These are phyloP conservation scores for Flaveria trinervia DNA, from an alignment of 129 eudicot genomes.

Conservation along the genomic window DNA sequence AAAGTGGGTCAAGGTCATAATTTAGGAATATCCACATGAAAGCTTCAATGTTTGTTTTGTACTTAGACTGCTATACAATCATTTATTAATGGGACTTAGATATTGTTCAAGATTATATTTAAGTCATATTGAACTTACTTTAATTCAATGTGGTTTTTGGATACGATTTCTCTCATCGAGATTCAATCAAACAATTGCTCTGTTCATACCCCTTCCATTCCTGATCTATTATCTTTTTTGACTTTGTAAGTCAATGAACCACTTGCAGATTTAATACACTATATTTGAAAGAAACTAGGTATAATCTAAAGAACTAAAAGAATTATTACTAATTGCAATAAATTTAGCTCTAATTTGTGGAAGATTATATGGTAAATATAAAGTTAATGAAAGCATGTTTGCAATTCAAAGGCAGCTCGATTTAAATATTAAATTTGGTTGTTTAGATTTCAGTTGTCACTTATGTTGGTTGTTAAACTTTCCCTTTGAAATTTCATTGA, in stretches of 20 bases:
- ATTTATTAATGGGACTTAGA: background rate
- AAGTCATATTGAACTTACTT: no score
- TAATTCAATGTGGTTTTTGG: no score
- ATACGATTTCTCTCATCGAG: no score
- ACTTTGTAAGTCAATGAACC: no score
- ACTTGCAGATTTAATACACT: no score
- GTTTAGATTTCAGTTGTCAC: background rate
- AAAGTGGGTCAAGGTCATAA: constrained; percentile 4
- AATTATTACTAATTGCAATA: background rate
- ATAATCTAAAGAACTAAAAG: no score
- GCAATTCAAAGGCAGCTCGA: background rate
- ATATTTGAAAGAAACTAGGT: no score
- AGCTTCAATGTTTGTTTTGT: constrained; percentile 4
- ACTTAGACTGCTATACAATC: background rate
- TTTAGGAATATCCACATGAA: background rate
- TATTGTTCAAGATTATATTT: no score
- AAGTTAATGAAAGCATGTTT: background rate
- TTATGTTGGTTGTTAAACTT: constrained; percentile 11
- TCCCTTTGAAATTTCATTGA: constrained; percentile 1
- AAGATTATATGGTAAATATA: background rate
- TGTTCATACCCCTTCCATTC: no score
- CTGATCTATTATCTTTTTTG: no score
- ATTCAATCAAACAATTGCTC: no score
- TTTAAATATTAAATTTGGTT: background rate
- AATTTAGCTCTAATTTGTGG: background rate